These are phyloP conservation scores for Aspergillus ostianus DNA, from an alignment of 495 filamentous ascomycete species.

Conservation along the genomic window DNA sequence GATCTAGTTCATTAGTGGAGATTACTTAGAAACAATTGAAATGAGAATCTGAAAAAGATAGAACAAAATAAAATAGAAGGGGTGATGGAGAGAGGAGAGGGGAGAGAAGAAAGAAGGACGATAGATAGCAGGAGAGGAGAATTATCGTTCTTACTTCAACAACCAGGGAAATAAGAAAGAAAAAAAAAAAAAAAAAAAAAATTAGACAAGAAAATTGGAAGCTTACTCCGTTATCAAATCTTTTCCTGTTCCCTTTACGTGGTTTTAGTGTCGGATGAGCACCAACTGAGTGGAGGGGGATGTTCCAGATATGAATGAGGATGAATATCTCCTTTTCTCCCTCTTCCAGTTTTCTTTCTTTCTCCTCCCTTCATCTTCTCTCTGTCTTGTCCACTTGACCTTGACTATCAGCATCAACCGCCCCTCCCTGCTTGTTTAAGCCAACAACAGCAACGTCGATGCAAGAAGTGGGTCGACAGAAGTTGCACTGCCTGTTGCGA, in stretches of 20 bases:
- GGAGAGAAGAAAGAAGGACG: slow-evolving; percentile 10
- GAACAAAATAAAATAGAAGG: slow-evolving; percentile 4
- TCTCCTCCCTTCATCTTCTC: not conserved
- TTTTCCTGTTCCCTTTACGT: not conserved
- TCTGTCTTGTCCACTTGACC: not conserved
- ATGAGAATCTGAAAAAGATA: too few species aligned
- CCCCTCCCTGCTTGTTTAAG: too few species aligned
- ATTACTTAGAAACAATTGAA: slow-evolving; percentile 10
- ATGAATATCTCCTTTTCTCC: not conserved
- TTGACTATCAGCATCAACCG: not conserved
- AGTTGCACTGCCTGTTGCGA: slow-evolving; percentile 15
- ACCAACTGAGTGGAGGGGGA: not conserved
- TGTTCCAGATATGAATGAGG: not conserved
- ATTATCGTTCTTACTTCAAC: not conserved
- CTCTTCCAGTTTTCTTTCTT: not conserved
- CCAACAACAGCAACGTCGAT: not conserved
- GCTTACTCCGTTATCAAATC: not conserved
- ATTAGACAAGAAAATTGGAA: not conserved
- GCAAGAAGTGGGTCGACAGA: not conserved
- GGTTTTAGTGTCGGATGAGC: not conserved
- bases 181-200: not conserved
- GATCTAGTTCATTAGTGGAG: not conserved
- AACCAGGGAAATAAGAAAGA: not conserved
- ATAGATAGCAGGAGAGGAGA: slow-evolving; percentile 1
- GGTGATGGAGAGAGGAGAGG: slow-evolving; percentile 7